Percentiles rank a stretch among this genome's conserved stretches.
These are phyloP conservation scores for Fraxinus velutina DNA, from an alignment of 305 asterid genomes.

Conservation along the genomic window DNA sequence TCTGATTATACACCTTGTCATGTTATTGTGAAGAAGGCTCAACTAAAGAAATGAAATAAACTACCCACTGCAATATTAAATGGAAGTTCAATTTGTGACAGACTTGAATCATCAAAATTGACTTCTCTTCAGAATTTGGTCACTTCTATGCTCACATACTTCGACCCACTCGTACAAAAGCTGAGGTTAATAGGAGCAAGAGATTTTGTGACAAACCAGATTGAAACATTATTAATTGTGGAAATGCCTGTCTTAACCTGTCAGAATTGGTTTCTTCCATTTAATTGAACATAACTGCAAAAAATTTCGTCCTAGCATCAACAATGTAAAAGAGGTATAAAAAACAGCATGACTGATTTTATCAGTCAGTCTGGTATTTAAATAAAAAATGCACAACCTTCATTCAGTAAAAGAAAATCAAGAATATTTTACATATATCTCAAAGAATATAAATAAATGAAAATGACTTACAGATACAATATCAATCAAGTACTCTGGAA, in stretches of 20 bases:
- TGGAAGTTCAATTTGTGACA: neutral
- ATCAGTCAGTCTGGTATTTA: neutral
- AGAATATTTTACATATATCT: neutral
- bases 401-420: neutral
- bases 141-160: neutral
- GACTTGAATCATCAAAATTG: neutral
- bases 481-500: constrained; percentile 56
- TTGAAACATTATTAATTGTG: neutral
- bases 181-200: neutral
- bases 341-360: neutral
- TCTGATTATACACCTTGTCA: neutral
- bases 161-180: neutral
- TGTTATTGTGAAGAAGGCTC: neutral
- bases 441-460: neutral
- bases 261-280: neutral
- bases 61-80: no score
- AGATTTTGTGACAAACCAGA: neutral
- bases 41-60: neutral
- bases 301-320: neutral
- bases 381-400: neutral
- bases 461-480: constrained; percentile 54
- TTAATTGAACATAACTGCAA: neutral
- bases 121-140: neutral
- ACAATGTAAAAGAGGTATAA: neutral
- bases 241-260: neutral